Conservation (phyloP, 202 grass and related monocot genomes). For the Brachypodium distachyon region DNA sequence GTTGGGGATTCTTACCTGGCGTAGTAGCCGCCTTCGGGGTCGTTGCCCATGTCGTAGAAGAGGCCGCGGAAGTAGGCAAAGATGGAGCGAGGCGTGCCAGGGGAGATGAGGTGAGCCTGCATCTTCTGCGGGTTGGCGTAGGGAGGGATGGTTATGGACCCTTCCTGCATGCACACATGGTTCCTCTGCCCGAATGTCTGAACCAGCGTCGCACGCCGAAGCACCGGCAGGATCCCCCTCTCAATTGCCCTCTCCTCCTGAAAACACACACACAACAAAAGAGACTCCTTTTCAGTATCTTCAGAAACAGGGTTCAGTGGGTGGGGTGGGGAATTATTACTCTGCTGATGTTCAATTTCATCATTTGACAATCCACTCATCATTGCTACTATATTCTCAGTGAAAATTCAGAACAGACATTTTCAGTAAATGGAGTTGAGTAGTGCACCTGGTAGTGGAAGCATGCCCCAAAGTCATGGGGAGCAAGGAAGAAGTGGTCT, state of each 20-base stretch:
- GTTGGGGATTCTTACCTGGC: conserved; percentile 56
- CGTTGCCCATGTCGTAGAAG: conserved; percentile 85
- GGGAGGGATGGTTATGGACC: conserved; percentile 72
- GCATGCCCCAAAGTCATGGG: conserved; percentile 81
- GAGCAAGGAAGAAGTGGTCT: conserved; percentile 81
- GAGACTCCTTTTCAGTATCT: background rate
- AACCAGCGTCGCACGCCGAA: conserved; percentile 65
- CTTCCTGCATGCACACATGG: conserved; percentile 72
- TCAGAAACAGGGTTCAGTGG: background rate
- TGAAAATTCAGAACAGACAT: too few relatives aligned
- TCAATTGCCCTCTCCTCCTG: conserved; percentile 76
- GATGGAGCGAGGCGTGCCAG: conserved; percentile 69
- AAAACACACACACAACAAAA: background rate
- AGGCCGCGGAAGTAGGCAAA: conserved; percentile 90
- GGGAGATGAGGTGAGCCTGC: conserved; percentile 57
- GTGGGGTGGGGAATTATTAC: background rate
- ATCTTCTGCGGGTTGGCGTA: conserved; percentile 78
- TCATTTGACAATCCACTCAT: background rate
- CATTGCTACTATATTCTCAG: too few relatives aligned
- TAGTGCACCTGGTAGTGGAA: conserved; percentile 65
- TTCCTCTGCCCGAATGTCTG: conserved; percentile 91
- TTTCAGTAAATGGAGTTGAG: too few relatives aligned
- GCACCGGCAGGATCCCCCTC: conserved; percentile 67
- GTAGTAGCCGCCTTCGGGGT: conserved; percentile 87
- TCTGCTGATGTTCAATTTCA: too few relatives aligned